Base-by-base conservation (phyloP, 2,329 filamentous ascomycete species). In the Cercospora beticola region DNA sequence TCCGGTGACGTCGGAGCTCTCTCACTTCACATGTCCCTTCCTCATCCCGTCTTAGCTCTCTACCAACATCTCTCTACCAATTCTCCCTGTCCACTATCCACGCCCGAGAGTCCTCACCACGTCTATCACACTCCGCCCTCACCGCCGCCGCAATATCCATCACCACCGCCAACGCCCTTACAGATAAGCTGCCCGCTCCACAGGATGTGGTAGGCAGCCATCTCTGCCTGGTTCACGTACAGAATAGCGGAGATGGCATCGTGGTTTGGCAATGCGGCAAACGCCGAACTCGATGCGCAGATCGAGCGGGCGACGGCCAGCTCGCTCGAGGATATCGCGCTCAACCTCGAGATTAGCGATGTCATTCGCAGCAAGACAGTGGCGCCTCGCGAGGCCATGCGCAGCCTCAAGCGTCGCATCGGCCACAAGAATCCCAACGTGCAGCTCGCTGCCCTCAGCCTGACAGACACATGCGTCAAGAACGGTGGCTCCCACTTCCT, bases 341-440 rank as follows among this genome's bases (percentile, higher is more conserved):
- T 97, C 74, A 98, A 98, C 80, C 89, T 99, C 77, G 95, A 99
- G 82, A 98, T 99, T 76, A 97, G 94, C 80, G 95, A 99, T 83
- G 86, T 97, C 75, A 97, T 99, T 81, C 89, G 95, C 76, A 98
- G 94, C 77, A 98, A 98, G 84, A 97, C 93, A 18, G 94, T 99
- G 62, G 93, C 94, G 80, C 94, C 95, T 64, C 97, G 94, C 81
- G 95, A 99, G 82, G 95, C 95, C 71, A 99, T 99, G 95, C 92
- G 93, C 79, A 94, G 93, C 54, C 84, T 99, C 77, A 98, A 97
- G 83, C 89, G 89, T 79, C 90, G 95, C 79, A 93, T 99, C 84
- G 93, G 92, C 81, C 93, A 97, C 85, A 97, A 94, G 85, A 99
- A 99, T 78, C 95, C 95, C 40, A 99, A 99, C 80, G 90, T 95